phyloP scores from a whole-genome alignment of 257 asterid genomes.

The Hygrophila difformis region DNA sequence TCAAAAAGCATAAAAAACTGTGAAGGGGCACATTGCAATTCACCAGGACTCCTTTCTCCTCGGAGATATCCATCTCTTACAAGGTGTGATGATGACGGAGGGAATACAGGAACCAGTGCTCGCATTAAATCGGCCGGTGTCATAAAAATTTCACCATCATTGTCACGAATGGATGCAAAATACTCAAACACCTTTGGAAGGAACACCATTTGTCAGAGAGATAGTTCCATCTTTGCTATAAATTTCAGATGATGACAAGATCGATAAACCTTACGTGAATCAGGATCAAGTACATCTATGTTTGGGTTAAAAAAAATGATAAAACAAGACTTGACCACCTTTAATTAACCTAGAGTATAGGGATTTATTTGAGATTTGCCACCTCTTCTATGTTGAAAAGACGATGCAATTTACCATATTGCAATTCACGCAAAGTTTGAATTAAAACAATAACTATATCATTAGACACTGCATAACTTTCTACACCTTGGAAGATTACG shows the following conservation, averaged over 20 bases:
- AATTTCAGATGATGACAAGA: background rate
- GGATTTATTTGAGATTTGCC: slow-evolving; percentile 1
- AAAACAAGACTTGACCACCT: background rate
- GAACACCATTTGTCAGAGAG: slow-evolving; percentile 12
- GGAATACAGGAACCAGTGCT: slow-evolving; percentile 92
- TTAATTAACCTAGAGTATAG: slow-evolving; percentile 10
- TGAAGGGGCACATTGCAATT: slow-evolving; percentile 71
- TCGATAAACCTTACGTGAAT: slow-evolving; percentile 8
- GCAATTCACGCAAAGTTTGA: slow-evolving; percentile 1
- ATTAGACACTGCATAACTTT: background rate
- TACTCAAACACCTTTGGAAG: slow-evolving; percentile 63
- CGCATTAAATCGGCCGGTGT: slow-evolving; percentile 96
- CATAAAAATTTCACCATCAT: slow-evolving; percentile 64
- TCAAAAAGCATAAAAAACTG: slow-evolving; percentile 87
- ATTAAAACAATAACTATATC: slow-evolving; percentile 2
- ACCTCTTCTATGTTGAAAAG: slow-evolving; percentile 4
- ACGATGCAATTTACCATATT: background rate
- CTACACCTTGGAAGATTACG: slow-evolving; percentile 6
- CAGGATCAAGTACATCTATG: background rate
- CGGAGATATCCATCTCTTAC: slow-evolving; percentile 85
- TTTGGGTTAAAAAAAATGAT: slow-evolving; percentile 1
- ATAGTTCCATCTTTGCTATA: no score
- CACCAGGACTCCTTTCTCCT: slow-evolving; percentile 91
- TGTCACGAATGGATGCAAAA: slow-evolving; percentile 55
- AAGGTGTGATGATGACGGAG: slow-evolving; percentile 82